Base-by-base conservation (phyloP, 495 filamentous ascomycete species). In the Neurospora africana region DNA sequence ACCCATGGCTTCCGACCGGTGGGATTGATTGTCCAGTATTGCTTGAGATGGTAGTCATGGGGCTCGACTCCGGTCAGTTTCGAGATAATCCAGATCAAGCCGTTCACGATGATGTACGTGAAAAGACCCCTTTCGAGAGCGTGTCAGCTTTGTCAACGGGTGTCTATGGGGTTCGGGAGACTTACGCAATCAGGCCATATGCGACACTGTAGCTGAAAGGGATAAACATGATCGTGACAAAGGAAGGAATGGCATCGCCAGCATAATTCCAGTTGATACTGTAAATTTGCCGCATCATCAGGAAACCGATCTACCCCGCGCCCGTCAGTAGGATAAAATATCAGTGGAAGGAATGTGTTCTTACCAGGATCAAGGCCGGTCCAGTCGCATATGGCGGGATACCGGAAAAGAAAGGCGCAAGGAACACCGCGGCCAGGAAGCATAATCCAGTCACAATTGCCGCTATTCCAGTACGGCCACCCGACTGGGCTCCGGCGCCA, bases 311-410 rank as follows among this genome's bases (percentile, higher is more conserved):
- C 84, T 86, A 71, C 17, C 11, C 5, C 33, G 27, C 10, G 15
- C 27, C 38, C 15, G 72, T 73, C 43, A 72, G 71, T 27, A 8
- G 21, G 8, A 6, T 35, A 1, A 44, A 47, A 17, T n/a, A 17
- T 69, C 1, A 33, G 70, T 15, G 0, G 30, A 65, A 10, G 8
- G 19, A 15, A 15, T 13, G 7, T 38, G 5, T 70, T 65, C 82
- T 79, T 79, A 94, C 92, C 74, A 95, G 83, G 71, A 95, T 86
- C 15, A 95, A 84, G 0, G 92, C 94, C 74, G 89, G 89, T 17
- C 92, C 92, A 0, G 92, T 94, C 6, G 92, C 92, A 91, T 91
- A 95, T 0, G 92, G 90, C 2, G 92, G 92, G 67, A 94, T 93
- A 2, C 90, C 92, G 37, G 92, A 91, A 73, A 94, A 91, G 36